These are phyloP conservation scores for Clathrospora elynae DNA, from an alignment of 2,329 filamentous ascomycete genomes.

Conservation along the genomic window DNA sequence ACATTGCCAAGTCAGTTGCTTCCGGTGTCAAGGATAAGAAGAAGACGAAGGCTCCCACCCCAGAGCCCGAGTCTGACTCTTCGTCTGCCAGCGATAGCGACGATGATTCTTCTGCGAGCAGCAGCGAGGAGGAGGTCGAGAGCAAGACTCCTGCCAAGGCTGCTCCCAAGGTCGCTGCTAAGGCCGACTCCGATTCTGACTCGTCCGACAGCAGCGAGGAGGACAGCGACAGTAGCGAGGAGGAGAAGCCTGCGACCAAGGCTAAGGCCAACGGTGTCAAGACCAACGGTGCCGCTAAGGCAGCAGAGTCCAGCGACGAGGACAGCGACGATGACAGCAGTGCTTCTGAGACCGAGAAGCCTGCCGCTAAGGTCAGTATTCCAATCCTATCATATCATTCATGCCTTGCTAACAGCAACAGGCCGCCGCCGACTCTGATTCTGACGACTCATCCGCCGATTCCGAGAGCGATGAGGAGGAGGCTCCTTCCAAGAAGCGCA, in stretches of 20 bases:
- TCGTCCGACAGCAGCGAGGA: conserved; percentile 32
- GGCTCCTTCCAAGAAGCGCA: conserved; percentile 67
- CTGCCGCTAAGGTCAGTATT: conserved; percentile 43
- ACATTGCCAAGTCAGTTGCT: conserved; percentile 62
- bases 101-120: conserved; percentile 37
- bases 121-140: conserved; percentile 43
- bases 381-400: not conserved
- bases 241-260: conserved; percentile 37
- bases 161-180: conserved; percentile 42
- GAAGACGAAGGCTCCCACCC: conserved; percentile 57
- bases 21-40: conserved; percentile 54
- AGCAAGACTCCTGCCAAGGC: conserved; percentile 43
- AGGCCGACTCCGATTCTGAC: conserved; percentile 45
- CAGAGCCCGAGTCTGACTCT: conserved; percentile 52
- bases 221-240: conserved; percentile 36
- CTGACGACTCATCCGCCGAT: conserved; percentile 38
- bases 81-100: conserved; percentile 44
- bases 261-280: conserved; percentile 42
- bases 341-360: conserved; percentile 38
- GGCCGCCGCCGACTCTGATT: conserved; percentile 47
- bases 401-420: conserved; percentile 23
- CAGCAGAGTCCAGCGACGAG: conserved; percentile 46
- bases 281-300: conserved; percentile 42
- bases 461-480: conserved; percentile 43
- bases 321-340: conserved; percentile 34